phyloP scores from a whole-genome alignment of 2,329 filamentous ascomycete species.

The Ceratocystis papillata region DNA sequence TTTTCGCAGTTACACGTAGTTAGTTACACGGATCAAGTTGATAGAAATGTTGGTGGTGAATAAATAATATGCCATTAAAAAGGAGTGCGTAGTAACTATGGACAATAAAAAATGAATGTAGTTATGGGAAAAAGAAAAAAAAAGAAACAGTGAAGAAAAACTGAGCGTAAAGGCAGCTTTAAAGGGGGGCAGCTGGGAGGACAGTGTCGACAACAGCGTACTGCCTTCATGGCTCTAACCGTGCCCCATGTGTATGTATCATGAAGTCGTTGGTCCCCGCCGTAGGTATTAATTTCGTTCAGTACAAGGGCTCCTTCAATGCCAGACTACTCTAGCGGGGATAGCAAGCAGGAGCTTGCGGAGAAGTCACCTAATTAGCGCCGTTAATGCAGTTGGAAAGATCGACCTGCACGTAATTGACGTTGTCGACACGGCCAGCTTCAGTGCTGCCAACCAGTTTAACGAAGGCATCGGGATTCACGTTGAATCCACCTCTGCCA shows the following conservation, averaged over 20 bases:
- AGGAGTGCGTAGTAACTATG: slow-evolving; percentile 7
- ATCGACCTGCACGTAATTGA: slow-evolving; percentile 37
- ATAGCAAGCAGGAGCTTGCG: neutral
- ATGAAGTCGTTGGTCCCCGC: neutral
- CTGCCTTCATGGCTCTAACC: neutral
- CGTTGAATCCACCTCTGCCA: slow-evolving; percentile 42
- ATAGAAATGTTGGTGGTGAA: neutral
- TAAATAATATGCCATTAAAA: neutral
- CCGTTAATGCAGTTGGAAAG: slow-evolving; percentile 34
- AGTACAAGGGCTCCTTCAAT: neutral
- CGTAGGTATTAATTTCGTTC: neutral
- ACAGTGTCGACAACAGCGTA: slow-evolving; percentile 7
- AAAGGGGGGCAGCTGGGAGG: neutral
- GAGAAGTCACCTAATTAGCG: slow-evolving; percentile 24
- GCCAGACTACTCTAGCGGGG: neutral
- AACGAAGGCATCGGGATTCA: slow-evolving; percentile 47
- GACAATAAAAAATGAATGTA: neutral
- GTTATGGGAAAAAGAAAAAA: too few species aligned
- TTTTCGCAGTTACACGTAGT: neutral
- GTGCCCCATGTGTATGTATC: neutral
- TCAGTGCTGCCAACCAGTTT: slow-evolving; percentile 44
- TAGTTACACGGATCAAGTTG: neutral
- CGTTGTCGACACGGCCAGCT: slow-evolving; percentile 44
- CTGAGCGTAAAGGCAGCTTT: neutral
- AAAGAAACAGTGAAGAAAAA: neutral